Base-by-base conservation (phyloP, 306 rosid species). In the Lathyrus sativus region DNA sequence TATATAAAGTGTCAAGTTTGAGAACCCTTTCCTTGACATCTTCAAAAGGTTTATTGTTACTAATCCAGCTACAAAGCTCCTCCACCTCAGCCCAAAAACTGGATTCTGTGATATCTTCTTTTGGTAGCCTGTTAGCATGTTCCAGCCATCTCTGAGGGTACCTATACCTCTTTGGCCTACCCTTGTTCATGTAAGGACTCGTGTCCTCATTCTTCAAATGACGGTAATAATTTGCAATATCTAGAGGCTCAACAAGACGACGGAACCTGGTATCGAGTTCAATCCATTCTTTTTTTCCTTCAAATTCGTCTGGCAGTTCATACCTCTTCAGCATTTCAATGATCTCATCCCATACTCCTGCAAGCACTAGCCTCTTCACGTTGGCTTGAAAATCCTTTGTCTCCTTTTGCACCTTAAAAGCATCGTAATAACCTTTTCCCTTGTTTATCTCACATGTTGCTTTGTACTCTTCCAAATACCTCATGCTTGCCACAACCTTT, bases 241-340 rank as follows among this genome's bases (percentile, higher is more conserved):
- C 96, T 6, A 92, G 72, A 41, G 98, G 96, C 80, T 92, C 98
- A 14, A 85, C 81, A 3, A 89, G 80, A 39, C n/a, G n/a, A n/a
- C n/a, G n/a, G n/a, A n/a, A n/a, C n/a, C n/a, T n/a, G n/a, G n/a
- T n/a, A n/a, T n/a, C 67, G 78, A 64, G 79, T 0, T 22, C 2
- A 6, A 86, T 43, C 96, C 96, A 92, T 1, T 76, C 57, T 7
- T 0, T 0, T 0, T 49, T 0, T n/a, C n/a, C n/a, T n/a, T n/a
- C n/a, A n/a, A n/a, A n/a, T n/a, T n/a, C n/a, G n/a, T n/a, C n/a
- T n/a, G 96, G 96, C 10, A 89, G 89, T 13, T 86, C 86, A 11
- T 83, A 80, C 19, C 79, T 76, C 38, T 67, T 88, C 0, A 92
- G 67, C 96, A 82, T 85, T 50, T 88, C 96, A 4, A 83, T 39